Evolutionary conservation across 495 filamentous ascomycete genomes (phyloP), one percentile per base, ranked within the genome.

Genomic region (Hypoxylon trugodes): DNA sequence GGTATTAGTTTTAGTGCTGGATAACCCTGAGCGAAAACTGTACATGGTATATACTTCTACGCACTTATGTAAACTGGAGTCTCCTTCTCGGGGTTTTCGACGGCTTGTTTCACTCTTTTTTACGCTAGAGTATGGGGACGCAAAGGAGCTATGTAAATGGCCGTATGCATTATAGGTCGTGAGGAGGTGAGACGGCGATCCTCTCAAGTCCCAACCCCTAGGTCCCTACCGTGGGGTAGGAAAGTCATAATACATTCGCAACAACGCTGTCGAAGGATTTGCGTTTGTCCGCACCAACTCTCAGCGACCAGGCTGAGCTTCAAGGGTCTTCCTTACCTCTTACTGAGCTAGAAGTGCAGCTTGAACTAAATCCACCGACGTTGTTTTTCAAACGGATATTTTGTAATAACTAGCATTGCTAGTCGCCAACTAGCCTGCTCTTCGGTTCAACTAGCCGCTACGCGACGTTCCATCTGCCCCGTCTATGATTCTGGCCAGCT

Each of bases 381-480:
- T 10, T 13, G 33, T 32, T 19, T 47, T 38, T 21, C 19, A 46
- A 36, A 30, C 7, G 21, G n/a, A 12, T 26, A 7, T 45, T 48
- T 36, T 22, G 19, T 41, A 46, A 57, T 66, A 66, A 37, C 37
- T 57, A 46, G 38, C 48, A 52, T 41, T n/a, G n/a, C 18, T 55
- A 38, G 33, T 52, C 25, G 37, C 33, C 52, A 35, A 50, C 30
- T 61, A 61, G 63, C 45, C 43, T 18, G 33, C 28, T 30, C 16
- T 37, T 61, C 40, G 51, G 51, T 32, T 60, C 53, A 10, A 61
- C 58, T 61, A 66, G 47, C 51, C 46, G 46, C 32, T 61, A 66
- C 50, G 51, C 36, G 26, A 21, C 26, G 19, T 47, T 28, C 22
- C 33, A 13, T 47, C 45, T 57, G 30, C 42, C 25, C 15, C 21